Conservation (phyloP, 1,284 basidiomycete species). For the Puccinia novopanici region DNA sequence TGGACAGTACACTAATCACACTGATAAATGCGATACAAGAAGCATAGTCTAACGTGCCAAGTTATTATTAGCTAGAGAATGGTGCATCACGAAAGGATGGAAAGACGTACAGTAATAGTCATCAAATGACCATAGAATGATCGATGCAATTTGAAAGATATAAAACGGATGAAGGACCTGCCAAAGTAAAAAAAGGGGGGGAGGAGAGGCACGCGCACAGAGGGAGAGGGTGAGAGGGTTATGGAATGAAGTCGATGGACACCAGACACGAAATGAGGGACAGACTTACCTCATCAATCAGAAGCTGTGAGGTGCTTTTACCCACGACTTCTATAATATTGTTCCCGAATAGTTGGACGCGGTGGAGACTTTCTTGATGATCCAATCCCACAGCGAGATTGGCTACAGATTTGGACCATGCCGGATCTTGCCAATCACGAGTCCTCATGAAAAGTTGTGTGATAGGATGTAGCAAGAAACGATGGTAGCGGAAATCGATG, state of each 20-base stretch:
- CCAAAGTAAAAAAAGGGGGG: slow-evolving; percentile 52
- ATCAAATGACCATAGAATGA: slow-evolving; percentile 90
- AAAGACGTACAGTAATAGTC: slow-evolving; percentile 62
- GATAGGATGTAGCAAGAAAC: slow-evolving; percentile 44
- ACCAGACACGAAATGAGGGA: slow-evolving; percentile 50
- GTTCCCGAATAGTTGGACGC: slow-evolving; percentile 74
- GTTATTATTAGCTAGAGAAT: slow-evolving; percentile 28
- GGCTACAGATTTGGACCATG: slow-evolving; percentile 68
- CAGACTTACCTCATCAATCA: slow-evolving; percentile 82
- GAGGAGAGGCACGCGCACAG: no score
- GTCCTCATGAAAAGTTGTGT: slow-evolving; percentile 2
- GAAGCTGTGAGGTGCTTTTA: slow-evolving; percentile 76
- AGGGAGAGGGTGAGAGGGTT: no score
- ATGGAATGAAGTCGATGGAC: slow-evolving; percentile 1
- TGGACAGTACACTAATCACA: slow-evolving; percentile 78
- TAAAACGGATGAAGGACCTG: slow-evolving; percentile 93
- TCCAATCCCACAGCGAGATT: slow-evolving; percentile 70
- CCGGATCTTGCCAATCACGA: slow-evolving; percentile 89
- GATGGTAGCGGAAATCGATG: slow-evolving; percentile 37
- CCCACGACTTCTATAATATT: slow-evolving; percentile 91
- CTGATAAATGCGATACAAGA: slow-evolving; percentile 96
- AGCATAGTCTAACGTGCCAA: slow-evolving; percentile 70
- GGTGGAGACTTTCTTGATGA: slow-evolving; percentile 66
- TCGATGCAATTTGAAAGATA: slow-evolving; percentile 96
- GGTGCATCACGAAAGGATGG: background rate